These are phyloP conservation scores for Acanthamoeba healyi DNA, from an alignment of 208 protist genomes.

Conservation along the genomic window DNA sequence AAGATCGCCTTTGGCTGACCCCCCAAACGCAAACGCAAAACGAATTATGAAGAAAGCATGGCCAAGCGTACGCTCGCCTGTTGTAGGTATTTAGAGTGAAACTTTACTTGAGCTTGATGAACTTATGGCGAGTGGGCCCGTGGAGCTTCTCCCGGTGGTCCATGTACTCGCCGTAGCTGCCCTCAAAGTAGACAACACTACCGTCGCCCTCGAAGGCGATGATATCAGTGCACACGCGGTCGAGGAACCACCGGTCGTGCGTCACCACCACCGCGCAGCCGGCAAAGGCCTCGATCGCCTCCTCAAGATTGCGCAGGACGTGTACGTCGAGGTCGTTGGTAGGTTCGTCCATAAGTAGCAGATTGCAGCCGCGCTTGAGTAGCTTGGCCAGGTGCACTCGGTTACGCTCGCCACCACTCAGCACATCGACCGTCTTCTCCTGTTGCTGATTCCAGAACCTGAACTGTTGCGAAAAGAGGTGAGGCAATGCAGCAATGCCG, in stretches of 20 bases:
- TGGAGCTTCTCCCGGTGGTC: not conserved
- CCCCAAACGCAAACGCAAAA: no score
- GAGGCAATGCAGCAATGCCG: no score
- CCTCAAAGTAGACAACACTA: constrained; percentile 49
- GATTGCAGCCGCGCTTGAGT: constrained; percentile 83
- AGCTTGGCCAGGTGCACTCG: constrained; percentile 88
- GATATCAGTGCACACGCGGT: constrained; percentile 88
- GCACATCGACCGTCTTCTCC: constrained; percentile 80
- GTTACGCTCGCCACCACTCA: constrained; percentile 86
- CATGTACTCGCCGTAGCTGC: constrained; percentile 61
- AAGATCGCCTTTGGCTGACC: constrained; percentile 49
- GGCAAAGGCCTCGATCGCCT: constrained; percentile 81
- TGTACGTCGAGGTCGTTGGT: constrained; percentile 89
- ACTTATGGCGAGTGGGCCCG: not conserved
- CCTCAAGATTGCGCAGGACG: constrained; percentile 85
- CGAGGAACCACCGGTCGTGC: constrained; percentile 88
- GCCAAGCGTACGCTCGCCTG: no score
- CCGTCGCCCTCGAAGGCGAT: constrained; percentile 85
- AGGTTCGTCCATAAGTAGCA: constrained; percentile 88
- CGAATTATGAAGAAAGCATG: no score
- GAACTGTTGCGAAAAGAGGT: constrained; percentile 71
- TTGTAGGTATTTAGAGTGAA: no score
- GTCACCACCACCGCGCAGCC: constrained; percentile 86
- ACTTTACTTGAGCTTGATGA: constrained; percentile 26
- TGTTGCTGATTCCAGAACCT: constrained; percentile 82